Conservation (phyloP, 2,329 filamentous ascomycete genomes). For the Paecilomyces niveus region DNA sequence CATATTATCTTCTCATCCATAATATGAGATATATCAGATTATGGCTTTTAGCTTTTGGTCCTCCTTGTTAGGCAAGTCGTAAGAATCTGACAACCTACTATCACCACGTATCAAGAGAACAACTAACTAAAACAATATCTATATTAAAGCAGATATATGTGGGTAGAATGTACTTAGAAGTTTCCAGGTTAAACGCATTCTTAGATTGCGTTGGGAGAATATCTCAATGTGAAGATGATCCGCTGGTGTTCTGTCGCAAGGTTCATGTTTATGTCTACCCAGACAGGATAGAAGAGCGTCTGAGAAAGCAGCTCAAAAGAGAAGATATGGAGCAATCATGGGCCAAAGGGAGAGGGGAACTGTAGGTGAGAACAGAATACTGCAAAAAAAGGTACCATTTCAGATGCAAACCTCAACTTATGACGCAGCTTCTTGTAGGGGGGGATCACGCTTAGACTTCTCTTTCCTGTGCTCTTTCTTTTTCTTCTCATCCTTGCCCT, state of each 20-base stretch:
- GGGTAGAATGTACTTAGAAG: not conserved
- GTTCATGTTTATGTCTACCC: not conserved
- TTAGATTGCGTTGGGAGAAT: not conserved
- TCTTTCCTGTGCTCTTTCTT: slow-evolving; percentile 53
- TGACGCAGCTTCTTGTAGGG: not conserved
- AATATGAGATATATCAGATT: not conserved
- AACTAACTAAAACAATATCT: not conserved
- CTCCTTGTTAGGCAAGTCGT: not conserved
- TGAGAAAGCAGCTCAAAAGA: not conserved
- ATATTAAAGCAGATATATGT: not conserved
- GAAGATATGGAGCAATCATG: not conserved
- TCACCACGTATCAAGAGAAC: not conserved
- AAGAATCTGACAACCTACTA: not conserved
- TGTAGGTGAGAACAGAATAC: not conserved
- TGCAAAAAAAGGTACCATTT: not conserved
- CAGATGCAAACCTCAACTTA: not conserved
- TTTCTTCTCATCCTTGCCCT: slow-evolving; percentile 72
- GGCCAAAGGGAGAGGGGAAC: not conserved
- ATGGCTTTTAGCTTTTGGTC: not conserved
- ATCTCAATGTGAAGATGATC: not conserved
- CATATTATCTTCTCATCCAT: not conserved
- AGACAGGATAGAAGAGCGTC: not conserved
- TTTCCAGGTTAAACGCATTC: not conserved
- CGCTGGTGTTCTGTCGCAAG: not conserved
- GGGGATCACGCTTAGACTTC: not conserved